Evolutionary conservation across 495 filamentous ascomycete species (phyloP).

Genomic region (Neurospora sp.): DNA sequence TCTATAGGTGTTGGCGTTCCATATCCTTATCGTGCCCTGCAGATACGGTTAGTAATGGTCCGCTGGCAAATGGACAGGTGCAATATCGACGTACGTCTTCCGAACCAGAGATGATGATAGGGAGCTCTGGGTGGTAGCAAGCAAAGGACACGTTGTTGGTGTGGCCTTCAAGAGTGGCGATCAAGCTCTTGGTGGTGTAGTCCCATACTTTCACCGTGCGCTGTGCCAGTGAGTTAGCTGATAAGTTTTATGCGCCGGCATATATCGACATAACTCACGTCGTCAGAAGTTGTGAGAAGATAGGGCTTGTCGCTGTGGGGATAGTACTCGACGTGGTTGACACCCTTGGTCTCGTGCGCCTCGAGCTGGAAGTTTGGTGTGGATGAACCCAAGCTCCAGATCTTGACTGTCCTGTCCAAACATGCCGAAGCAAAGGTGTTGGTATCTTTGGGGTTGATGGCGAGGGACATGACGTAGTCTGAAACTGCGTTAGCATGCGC

Average conservation of each 20-base stretch:
- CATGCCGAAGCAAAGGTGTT: conserved; percentile 96
- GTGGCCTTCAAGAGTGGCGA: conserved; percentile 93
- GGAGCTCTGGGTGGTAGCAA: conserved; percentile 94
- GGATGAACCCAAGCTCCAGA: conserved; percentile 87
- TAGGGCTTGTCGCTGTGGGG: conserved; percentile 95
- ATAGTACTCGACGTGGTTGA: conserved; percentile 97
- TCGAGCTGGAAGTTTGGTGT: conserved; percentile 93
- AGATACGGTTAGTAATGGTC: neutral
- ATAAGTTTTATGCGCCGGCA: neutral
- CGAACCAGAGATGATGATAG: conserved; percentile 96
- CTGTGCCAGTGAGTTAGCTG: conserved; percentile 4
- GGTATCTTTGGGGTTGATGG: conserved; percentile 99
- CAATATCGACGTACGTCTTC: conserved; percentile 50
- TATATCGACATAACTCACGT: conserved; percentile 25
- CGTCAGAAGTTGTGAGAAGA: conserved; percentile 90
- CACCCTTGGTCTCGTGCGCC: conserved; percentile 95
- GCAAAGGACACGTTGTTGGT: conserved; percentile 99
- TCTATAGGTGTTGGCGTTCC: conserved; percentile 95
- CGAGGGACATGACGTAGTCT: conserved; percentile 79
- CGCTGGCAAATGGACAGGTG: no score
- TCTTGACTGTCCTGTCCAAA: conserved; percentile 94
- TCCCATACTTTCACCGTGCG: conserved; percentile 95
- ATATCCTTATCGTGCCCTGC: conserved; percentile 85
- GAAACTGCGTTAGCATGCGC: conserved; percentile 5
- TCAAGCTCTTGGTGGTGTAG: conserved; percentile 94